Evolutionary conservation across 495 filamentous ascomycete genomes (phyloP).

Genomic region (Paragyromitra xinjiangensis): DNA sequence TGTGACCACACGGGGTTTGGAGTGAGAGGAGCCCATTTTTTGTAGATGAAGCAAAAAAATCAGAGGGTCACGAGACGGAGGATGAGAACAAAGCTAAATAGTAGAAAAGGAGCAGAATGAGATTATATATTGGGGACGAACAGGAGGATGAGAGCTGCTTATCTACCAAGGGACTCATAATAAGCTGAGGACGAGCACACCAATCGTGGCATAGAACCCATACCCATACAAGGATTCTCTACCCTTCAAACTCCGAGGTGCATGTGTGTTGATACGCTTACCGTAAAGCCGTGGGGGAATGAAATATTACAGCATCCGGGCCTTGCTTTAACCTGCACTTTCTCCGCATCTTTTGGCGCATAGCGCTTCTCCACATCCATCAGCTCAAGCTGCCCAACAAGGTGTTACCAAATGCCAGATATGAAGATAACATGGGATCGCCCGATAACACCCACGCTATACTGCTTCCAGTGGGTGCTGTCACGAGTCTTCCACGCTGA

Average conservation of each 20-base stretch:
- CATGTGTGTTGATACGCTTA: not conserved
- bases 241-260: too few species aligned
- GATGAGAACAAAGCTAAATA: not conserved
- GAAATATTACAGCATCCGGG: not conserved
- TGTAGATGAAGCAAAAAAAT: not conserved
- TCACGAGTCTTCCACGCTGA: conserved; percentile 18
- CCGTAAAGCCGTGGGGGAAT: not conserved
- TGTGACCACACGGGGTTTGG: conserved; percentile 40
- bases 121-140: conserved; percentile 12
- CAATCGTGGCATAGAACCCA: not conserved
- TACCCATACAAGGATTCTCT: not conserved
- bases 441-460: conserved; percentile 37
- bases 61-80: not conserved
- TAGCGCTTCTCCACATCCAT: conserved; percentile 3
- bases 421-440: conserved; percentile 44
- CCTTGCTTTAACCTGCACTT: not conserved
- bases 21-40: conserved; percentile 46
- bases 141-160: conserved; percentile 39
- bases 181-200: not conserved
- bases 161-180: conserved; percentile 37
- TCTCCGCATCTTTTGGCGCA: not conserved
- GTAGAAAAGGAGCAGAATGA: not conserved
- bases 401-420: conserved; percentile 32
- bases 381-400: conserved; percentile 34
- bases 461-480: not conserved